Base-by-base conservation (phyloP, 495 filamentous ascomycete species). In the Trichoderma parareesei region DNA sequence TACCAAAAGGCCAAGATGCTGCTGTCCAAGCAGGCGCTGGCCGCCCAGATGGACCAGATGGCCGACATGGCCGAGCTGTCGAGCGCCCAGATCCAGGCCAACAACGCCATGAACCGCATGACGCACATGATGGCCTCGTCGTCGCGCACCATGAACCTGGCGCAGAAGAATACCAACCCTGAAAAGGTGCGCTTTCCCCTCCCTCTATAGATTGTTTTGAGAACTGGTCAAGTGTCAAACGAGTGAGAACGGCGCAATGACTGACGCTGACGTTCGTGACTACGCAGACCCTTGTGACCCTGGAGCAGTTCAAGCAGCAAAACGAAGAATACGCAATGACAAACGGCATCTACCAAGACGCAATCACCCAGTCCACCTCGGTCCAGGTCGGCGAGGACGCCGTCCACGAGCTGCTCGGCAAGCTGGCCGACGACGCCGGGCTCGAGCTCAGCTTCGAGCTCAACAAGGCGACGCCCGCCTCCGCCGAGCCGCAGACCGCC, bases 271-370 rank as follows among this genome's bases (percentile, higher is more conserved):
- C 38, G 38, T 3, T 38, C 1, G 11, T 38, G 20, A 6, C 18
- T 14, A 35, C 67, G 74, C 61, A 73, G 69, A 82, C 79, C 53
- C 76, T 82, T 63, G 66, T 80, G 57, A 81, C 79, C 40, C 91
- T 93, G 80, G 90, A 93, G 71, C 85, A 87, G 69, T 92, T 91
- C 79, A 87, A 91, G 73, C 81, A 82, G 55, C 90, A 93, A 74
- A 92, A 91, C 77, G 90, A 93, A 70, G 89, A 93, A 69, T 85
- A 93, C 65, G 90, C 91, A 73, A 89, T 93, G 68, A 85, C 83
- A 70, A 91, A 88, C 61, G 87, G 86, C 35, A 91, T 91, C 76
- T 92, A 92, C 77, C 88, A 92, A 75, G 91, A 90, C 71, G 90
- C 90, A 49, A 92, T 90, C 59, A 84, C 85, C 9, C 84, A 84